Evolutionary conservation across 352 stramenopile species (phyloP), one percentile per base, ranked within the genome.

Genomic region (Pythium insidiosum): DNA sequence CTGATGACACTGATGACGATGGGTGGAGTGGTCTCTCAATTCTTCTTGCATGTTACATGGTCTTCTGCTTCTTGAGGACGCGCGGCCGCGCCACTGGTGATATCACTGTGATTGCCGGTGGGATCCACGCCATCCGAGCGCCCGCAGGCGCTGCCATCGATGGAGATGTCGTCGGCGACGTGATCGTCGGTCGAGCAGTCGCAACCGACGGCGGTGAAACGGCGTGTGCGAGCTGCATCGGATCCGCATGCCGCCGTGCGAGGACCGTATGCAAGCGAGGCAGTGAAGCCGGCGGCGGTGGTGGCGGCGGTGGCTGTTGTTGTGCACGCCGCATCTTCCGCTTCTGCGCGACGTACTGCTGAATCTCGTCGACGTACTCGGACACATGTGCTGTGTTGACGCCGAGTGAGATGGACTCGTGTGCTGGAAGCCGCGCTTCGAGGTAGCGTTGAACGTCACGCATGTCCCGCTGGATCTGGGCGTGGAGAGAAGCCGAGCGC

Each of bases 11-110:
- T 33, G 28, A 33, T 33, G 28, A 33, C 15, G 28, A 33, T 33
- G 28, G 15, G 9, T 9, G 28, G 9, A 33, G 9, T 15, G 15
- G 9, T 13, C 15, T 33, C 28, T 15, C 28, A 9, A 33, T 33
- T 33, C 12, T 33, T 15, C 15, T 13, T 33, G 28, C 28, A 9
- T 33, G 34, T 61, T 56, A 61, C 53, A 61, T 56, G 20, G 53
- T 53, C 47, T 53, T 61, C 33, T 61, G 53, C 37, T 61, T 61
- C 47, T 61, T 61, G 20, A 61, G 30, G 25, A 48, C 39, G 19
- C 42, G 46, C 22, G 19, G 43, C 6, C 23, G 43, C 19, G 10
- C n/a, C 18, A 23, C 38, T 11, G 15, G 21, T 12, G 12, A 38
- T 38, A 10, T 11, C 15, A 20, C 15, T 11, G 33, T 19, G 19